Conservation (phyloP, 1,284 basidiomycete species). For the Bjerkandera adusta region DNA sequence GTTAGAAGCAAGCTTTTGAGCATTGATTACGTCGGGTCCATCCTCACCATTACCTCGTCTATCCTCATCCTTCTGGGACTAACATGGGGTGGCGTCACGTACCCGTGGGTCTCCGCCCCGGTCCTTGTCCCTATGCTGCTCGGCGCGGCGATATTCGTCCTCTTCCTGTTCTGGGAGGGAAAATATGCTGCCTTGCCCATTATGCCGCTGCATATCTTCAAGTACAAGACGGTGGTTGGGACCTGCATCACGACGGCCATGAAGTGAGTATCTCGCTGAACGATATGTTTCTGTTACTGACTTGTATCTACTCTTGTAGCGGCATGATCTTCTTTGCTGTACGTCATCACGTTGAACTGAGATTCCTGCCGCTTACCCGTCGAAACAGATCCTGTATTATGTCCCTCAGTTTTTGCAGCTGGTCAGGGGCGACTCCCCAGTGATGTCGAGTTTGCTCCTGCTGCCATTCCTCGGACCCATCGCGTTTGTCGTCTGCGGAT, state of each 20-base stretch:
- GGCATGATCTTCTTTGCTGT: slow-evolving; percentile 18
- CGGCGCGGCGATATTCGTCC: slow-evolving; percentile 32
- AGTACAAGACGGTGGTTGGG: slow-evolving; percentile 42
- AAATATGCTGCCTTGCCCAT: slow-evolving; percentile 39
- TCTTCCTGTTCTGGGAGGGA: slow-evolving; percentile 43
- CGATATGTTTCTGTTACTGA: not conserved
- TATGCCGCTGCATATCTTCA: slow-evolving; percentile 41
- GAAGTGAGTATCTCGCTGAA: slow-evolving; percentile 27
- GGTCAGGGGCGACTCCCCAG: slow-evolving; percentile 40
- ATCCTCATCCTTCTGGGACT: slow-evolving; percentile 35
- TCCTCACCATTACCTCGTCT: slow-evolving; percentile 37
- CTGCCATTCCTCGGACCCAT: slow-evolving; percentile 18
- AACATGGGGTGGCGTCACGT: slow-evolving; percentile 34
- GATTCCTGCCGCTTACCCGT: not conserved
- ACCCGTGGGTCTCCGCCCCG: slow-evolving; percentile 35
- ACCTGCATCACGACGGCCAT: slow-evolving; percentile 36
- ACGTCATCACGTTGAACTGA: not conserved
- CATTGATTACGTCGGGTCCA: slow-evolving; percentile 43
- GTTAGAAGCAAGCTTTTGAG: slow-evolving; percentile 24
- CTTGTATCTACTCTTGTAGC: not conserved
- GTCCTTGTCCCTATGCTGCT: slow-evolving; percentile 41
- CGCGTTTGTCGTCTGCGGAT: slow-evolving; percentile 37
- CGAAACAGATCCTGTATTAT: slow-evolving; percentile 26
- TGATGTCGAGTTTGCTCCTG: slow-evolving; percentile 38
- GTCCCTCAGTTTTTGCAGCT: slow-evolving; percentile 48